Base-by-base conservation (phyloP, 352 stramenopile genomes). In the Phytophthora crassamura region DNA sequence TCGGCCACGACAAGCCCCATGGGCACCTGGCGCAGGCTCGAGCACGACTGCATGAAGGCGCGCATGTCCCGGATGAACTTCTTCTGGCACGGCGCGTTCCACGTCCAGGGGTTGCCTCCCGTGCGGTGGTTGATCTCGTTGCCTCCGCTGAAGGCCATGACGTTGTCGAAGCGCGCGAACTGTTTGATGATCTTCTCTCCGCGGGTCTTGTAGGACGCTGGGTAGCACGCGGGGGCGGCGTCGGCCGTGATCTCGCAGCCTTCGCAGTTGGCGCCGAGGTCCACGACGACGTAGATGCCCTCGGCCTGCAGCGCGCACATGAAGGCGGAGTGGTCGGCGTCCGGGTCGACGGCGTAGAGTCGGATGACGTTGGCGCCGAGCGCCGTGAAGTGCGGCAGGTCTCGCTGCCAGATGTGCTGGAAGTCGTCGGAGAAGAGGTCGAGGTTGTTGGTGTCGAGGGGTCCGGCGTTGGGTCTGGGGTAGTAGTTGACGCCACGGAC, bases 21-120 rank as follows among this genome's bases (percentile, higher is more conserved):
- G 2, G 89, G 86, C 25, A 96, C 78, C 48, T 86, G 28, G 15
- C 88, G 84, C 58, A 91, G 82, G 18, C 22, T 61, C n/a, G 70
- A 39, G 54, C 88, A 96, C 4, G 57, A 74, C 7, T 67, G 45
- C 22, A 95, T 82, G 70, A 80, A 97, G 33, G 73, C 71, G 42
- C 88, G 75, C 86, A 97, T 97, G 72, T 96, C 90, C 0, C 80
- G 75, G 36, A 97, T 71, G 61, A 95, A 95, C 64, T 94, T 97
- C 61, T 96, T 97, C 54, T 95, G 86, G 65, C 89, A 97, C 32
- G 89, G 78, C 25, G 82, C 84, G 67, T 95, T 94, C 63, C 64
- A 78, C 32, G 81, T 67, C 50, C 75, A 68, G 2, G 58, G 49
- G 14, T 81, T 78, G 15, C 72, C 78, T 22, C 52, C 59, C 5